These are phyloP conservation scores for Rhizopogon roseolus DNA, from an alignment of 768 basidiomycete species.

Conservation along the genomic window DNA sequence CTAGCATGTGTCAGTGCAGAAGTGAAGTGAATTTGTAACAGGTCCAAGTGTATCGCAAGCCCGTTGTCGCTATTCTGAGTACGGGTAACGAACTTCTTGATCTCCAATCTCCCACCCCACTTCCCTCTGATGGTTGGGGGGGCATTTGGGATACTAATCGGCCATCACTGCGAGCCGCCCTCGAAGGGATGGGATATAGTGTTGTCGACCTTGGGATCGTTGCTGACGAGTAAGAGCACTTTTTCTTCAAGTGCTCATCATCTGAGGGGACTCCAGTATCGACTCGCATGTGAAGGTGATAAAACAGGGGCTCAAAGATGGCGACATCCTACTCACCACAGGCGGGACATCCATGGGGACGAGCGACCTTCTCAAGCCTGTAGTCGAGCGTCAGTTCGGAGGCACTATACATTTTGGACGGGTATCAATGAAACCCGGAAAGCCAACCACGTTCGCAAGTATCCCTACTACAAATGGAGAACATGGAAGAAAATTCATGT, in stretches of 20 bases:
- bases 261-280: slow-evolving; percentile 33
- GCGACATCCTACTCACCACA: slow-evolving; percentile 79
- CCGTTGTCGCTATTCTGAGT: slow-evolving; percentile 74
- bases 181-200: slow-evolving; percentile 70
- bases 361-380: slow-evolving; percentile 80
- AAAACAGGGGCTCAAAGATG: slow-evolving; percentile 46
- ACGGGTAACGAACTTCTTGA: slow-evolving; percentile 83
- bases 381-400: slow-evolving; percentile 73
- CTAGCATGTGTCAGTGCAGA: neutral
- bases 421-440: slow-evolving; percentile 79
- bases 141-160: slow-evolving; percentile 86
- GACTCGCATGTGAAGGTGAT: slow-evolving; percentile 56
- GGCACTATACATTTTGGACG: slow-evolving; percentile 85
- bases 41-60: slow-evolving; percentile 69
- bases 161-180: slow-evolving; percentile 65
- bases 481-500: slow-evolving; percentile 53
- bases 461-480: slow-evolving; percentile 40
- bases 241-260: neutral
- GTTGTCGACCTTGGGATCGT: slow-evolving; percentile 82
- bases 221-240: slow-evolving; percentile 53
- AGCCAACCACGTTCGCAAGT: slow-evolving; percentile 88
- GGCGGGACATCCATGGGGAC: slow-evolving; percentile 93
- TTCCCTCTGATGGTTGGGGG: slow-evolving; percentile 46
- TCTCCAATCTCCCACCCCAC: slow-evolving; percentile 39
- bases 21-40: slow-evolving; percentile 21